Evolutionary conservation across 208 protist species (phyloP).

Genomic region (Acanthamoeba divionensis): DNA sequence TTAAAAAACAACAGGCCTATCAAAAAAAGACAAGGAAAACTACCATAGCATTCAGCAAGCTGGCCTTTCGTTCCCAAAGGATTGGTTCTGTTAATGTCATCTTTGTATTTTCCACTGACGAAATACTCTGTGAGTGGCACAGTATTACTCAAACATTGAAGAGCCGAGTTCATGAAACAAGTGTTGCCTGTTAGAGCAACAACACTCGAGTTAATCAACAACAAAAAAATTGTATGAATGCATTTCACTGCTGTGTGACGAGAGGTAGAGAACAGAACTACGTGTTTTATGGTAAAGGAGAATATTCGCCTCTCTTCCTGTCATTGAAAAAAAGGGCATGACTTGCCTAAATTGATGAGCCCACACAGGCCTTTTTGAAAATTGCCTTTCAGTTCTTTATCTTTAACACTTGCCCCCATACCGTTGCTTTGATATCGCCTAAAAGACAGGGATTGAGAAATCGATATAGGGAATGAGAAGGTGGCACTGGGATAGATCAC

Average conservation of each 20-base stretch:
- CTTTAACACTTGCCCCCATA: no score
- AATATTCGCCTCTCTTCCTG: no score
- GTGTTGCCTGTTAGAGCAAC: conserved; percentile 81
- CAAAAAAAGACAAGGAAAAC: not conserved
- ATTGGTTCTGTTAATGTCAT: conserved; percentile 74
- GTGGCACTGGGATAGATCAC: no score
- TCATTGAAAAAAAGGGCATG: not conserved
- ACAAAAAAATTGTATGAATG: not conserved
- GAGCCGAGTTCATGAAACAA: conserved; percentile 94
- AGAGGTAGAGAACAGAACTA: no score
- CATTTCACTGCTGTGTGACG: no score
- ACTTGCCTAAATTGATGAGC: conserved; percentile 36
- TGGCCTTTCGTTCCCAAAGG: conserved; percentile 58
- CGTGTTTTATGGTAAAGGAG: no score
- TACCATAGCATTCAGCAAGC: conserved; percentile 61
- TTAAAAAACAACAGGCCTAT: not conserved
- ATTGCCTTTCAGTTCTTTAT: no score
- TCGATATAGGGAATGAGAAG: no score
- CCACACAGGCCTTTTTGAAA: not conserved
- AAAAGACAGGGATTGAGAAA: no score
- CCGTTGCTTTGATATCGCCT: no score
- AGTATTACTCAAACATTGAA: conserved; percentile 90
- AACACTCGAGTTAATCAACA: not conserved
- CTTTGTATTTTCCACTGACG: conserved; percentile 79
- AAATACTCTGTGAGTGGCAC: conserved; percentile 86